Percentiles rank a stretch among this genome's conserved stretches.
These are phyloP conservation scores for Mycena latifolia DNA, from an alignment of 768 basidiomycete genomes.

Conservation along the genomic window DNA sequence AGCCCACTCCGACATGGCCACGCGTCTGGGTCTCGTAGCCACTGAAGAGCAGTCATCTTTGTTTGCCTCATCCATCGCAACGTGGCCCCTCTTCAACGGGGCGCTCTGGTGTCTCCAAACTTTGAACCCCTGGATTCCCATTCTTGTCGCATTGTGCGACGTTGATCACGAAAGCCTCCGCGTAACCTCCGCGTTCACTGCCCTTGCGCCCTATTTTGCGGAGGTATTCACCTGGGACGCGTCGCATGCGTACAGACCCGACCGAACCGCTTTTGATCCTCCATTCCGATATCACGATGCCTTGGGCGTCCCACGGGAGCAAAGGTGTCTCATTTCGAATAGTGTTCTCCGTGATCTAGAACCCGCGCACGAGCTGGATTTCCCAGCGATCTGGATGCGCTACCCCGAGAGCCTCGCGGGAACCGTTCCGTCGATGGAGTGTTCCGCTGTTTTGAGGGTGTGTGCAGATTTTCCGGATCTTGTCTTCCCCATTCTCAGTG, in stretches of 20 bases:
- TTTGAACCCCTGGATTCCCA: neutral
- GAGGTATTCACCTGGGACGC: conserved; percentile 1
- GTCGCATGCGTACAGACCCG: neutral
- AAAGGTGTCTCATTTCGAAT: neutral
- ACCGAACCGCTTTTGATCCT: neutral
- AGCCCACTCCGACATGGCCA: neutral
- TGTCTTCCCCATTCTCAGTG: neutral
- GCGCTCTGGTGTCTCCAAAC: neutral
- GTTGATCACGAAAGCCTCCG: neutral
- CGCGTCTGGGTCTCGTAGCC: neutral
- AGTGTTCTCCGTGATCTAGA: conserved; percentile 8
- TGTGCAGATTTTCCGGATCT: neutral
- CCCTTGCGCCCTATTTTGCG: conserved; percentile 2
- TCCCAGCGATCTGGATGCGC: conserved; percentile 7
- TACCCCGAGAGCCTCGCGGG: neutral
- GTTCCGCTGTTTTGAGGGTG: neutral
- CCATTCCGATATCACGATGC: neutral
- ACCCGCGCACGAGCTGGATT: neutral
- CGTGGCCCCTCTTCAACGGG: conserved; percentile 9
- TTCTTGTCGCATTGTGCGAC: conserved; percentile 1
- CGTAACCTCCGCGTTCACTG: neutral
- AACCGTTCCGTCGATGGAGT: neutral
- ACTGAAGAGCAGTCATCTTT: neutral
- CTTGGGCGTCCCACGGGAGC: neutral
- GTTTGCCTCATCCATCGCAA: neutral